phyloP scores from a whole-genome alignment of 2,329 filamentous ascomycete species.

The Xylaria arbuscula region DNA sequence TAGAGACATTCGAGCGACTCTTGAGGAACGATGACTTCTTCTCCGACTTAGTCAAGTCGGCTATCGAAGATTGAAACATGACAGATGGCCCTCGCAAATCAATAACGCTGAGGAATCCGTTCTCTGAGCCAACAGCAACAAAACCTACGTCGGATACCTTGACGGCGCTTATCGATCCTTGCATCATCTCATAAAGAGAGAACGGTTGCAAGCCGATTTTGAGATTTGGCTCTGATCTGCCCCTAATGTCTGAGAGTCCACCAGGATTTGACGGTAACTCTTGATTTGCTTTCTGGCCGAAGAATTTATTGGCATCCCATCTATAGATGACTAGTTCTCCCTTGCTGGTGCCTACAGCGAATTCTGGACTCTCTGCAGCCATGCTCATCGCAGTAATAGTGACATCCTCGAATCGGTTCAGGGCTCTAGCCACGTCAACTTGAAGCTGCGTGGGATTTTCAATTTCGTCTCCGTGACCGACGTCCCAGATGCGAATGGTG shows the following conservation, averaged over 20 bases:
- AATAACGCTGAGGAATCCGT: slow-evolving; percentile 81
- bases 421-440: slow-evolving; percentile 84
- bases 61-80: slow-evolving; percentile 79
- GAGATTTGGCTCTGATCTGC: slow-evolving; percentile 75
- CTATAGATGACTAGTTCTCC: slow-evolving; percentile 91
- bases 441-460: slow-evolving; percentile 87
- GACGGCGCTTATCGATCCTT: slow-evolving; percentile 81
- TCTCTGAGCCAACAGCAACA: slow-evolving; percentile 85
- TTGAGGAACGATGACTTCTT: slow-evolving; percentile 80
- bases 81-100: slow-evolving; percentile 89
- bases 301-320: slow-evolving; percentile 84
- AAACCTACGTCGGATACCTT: slow-evolving; percentile 95
- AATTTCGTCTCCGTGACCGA: slow-evolving; percentile 90
- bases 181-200: slow-evolving; percentile 83
- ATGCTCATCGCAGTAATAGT: slow-evolving; percentile 84
- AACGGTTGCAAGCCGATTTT: slow-evolving; percentile 85
- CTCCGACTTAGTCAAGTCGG: slow-evolving; percentile 79
- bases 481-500: slow-evolving; percentile 92
- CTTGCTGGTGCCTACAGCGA: slow-evolving; percentile 81
- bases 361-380: slow-evolving; percentile 82
- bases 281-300: slow-evolving; percentile 70
- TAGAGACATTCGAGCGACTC: slow-evolving; percentile 60
- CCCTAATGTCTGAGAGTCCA: slow-evolving; percentile 78
- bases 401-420: slow-evolving; percentile 81
- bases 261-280: slow-evolving; percentile 70